Base-by-base conservation (phyloP, 108 stramenopile genomes). In the Skeletonema tropicum region DNA sequence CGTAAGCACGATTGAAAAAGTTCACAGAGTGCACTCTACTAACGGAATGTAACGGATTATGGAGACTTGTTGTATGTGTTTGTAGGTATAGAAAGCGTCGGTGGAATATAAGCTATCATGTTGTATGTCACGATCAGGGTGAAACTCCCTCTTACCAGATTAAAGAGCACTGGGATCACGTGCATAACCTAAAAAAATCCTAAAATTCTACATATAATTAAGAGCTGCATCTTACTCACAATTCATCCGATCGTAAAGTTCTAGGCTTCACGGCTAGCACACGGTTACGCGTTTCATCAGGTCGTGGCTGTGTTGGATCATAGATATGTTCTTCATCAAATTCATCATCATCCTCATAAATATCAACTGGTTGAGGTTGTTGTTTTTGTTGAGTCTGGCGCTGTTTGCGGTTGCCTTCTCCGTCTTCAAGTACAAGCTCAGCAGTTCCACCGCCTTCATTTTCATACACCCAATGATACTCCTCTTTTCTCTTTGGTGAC, bases 381-480 rank as follows among this genome's bases (percentile, higher is more conserved):
- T 84, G 46, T n/a, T 29, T 41, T 7, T 67, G 66, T 59, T 60
- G 67, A 46, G 81, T 79, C 25, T 79, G 85, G 71, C 86, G 64
- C 46, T 60, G 57, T 52, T 91, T 77, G 7, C 85, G 78, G 57
- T 86, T 79, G 25, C 90, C 88, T 76, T 88, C 77, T 57, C 82
- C 64, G 77, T 89, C 89, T 78, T 94, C 93, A 10, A 92, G 48
- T 17, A 82, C 84, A 61, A 94, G 68, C 36, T 80, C 73, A 17
- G 71, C 32, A 55, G 87, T 89, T 64, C 85, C 80, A 58, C 55
- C 38, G 45, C 68, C 77, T 75, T 88, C 88, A 72, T 90, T 91
- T 64, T 94, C 91, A 52, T 76, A 79, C 13, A 89, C 84, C 59
- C 80, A 90, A 79, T 94, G 90, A 58, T 90, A 89, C 68, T 94